Base-by-base conservation (phyloP, 1,284 basidiomycete species). In the Rhodotorula sp. region DNA sequence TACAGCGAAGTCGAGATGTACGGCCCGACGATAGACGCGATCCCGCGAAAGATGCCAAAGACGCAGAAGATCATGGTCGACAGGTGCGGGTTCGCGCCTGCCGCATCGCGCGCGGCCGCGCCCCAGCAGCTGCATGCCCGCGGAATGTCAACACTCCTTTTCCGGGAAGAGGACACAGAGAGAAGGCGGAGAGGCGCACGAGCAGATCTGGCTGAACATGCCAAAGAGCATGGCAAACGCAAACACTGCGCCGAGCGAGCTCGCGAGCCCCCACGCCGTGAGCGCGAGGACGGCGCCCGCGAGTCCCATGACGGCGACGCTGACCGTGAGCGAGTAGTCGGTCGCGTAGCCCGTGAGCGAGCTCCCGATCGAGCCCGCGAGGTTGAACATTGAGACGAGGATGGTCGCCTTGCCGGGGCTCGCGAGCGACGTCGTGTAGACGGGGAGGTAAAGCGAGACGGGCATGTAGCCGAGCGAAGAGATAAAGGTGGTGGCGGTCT, bases 381-480 rank as follows among this genome's bases (percentile, higher is more conserved):
- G 27, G 60, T 72, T 72, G 66, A 49, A 64, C 7, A 34, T 12
- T 14, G 46, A 54, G 44, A 64, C 23, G 56, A 70, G 54, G 42
- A 66, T 57, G 49, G 27, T 56, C 34, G 68, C 45, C 21, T 61
- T 54, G 17, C 46, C 46, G 23, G 63, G 54, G 16, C 46, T 50
- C 16, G 62, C 55, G 48, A 64, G 63, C 14, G 63, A 44, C n/a
- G 66, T 27, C 25, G 67, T 65, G 63, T 66, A 75, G 50, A 69
- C 63, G 0, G 59, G 52, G 25, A 75, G 66, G 63, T 71, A 66
- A 3, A 69, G 57, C 7, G 71, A 65, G 5, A 69, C 67, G 23
- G 74, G 74, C 53, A 75, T 73, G 56, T 64, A 71, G 9, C 71
- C 65, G 45, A 75, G 62, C 0, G 64, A 67, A 16, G 61, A 67